Conservation (phyloP, 176 grass and related monocot species). For the Eragrostis curvula region DNA sequence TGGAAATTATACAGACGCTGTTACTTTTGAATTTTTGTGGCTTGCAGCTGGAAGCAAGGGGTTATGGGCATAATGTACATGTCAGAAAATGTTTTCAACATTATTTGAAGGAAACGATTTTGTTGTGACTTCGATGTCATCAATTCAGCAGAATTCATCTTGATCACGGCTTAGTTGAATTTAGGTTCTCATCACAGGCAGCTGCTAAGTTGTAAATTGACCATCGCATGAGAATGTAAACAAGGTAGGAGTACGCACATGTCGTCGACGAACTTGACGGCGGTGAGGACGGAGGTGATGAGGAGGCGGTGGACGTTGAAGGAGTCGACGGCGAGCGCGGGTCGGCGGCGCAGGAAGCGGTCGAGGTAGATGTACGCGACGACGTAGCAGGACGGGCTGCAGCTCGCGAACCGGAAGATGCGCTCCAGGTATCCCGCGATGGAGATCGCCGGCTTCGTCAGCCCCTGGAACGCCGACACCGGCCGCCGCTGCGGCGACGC, state of each 20-base stretch:
- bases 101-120: background rate
- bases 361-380: slow-evolving; percentile 97
- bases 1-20: background rate
- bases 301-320: slow-evolving; percentile 98
- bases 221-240: background rate
- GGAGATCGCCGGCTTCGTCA: slow-evolving; percentile 90
- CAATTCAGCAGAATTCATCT: slow-evolving; percentile 14
- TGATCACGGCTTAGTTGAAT: background rate
- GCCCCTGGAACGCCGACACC: slow-evolving; percentile 78
- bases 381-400: slow-evolving; percentile 94
- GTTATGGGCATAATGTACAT: background rate
- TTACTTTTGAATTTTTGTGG: background rate
- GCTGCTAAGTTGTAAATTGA: background rate
- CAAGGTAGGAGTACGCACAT: slow-evolving; percentile 57
- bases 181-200: background rate
- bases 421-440: slow-evolving; percentile 90
- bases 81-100: background rate
- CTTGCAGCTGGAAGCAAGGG: background rate
- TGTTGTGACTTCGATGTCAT: background rate
- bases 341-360: slow-evolving; percentile 78
- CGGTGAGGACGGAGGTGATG: slow-evolving; percentile 92
- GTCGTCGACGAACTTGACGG: slow-evolving; percentile 99
- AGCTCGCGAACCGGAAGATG: slow-evolving; percentile 90
- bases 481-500: background rate
- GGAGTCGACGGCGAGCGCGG: slow-evolving; percentile 77